Evolutionary conservation across 345 rosid genomes (phyloP), one percentile per base, ranked within the genome.

Genomic region (Rhodomyrtus tomentosa): DNA sequence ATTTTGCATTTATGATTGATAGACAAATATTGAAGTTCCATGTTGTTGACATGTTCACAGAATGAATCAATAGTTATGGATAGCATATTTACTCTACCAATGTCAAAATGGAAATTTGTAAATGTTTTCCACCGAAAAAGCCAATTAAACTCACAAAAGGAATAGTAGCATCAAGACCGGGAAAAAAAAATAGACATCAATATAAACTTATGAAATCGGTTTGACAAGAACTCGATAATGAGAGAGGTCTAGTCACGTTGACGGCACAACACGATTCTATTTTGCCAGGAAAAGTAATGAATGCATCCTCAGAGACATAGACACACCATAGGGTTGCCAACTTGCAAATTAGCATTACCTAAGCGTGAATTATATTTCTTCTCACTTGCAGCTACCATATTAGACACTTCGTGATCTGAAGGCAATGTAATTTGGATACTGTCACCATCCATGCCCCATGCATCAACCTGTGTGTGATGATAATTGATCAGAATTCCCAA

Each of bases 371-470:
- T 91, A 83, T 88, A 89, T 68, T 90, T 86, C 89, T 93, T 88
- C 88, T 90, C 93, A 68, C 95, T 89, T 15, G 81, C 81, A 55
- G 90, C 88, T 85, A 92, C 86, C 87, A 95, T 82, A 81, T 85
- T 62, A 82, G 89, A 87, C 49, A 91, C 87, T 87, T 90, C 92
- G 59, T 51, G 83, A 80, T 91, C 93, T 81, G 94, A 86, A 85
- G 98, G 98, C 85, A 94, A 50, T 53, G 48, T 82, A 81, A 96
- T 92, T 85, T 93, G 91, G 85, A 96, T 52, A 53, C 80, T 83
- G 50, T 94, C 96, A 87, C 99, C 99, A 91, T 96, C 99, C 90
- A 87, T 90, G 86, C 99, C 98, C 96, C 95, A 93, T 55, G 90
- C 86, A 86, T 93, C 93, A 86, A 95, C 91, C 99, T 96, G 94